A percentile compares a stretch with the other conserved stretches of the same genome.
These are phyloP conservation scores for Metarhizium anisopliae DNA, from an alignment of 2,329 filamentous ascomycete genomes.

Conservation along the genomic window DNA sequence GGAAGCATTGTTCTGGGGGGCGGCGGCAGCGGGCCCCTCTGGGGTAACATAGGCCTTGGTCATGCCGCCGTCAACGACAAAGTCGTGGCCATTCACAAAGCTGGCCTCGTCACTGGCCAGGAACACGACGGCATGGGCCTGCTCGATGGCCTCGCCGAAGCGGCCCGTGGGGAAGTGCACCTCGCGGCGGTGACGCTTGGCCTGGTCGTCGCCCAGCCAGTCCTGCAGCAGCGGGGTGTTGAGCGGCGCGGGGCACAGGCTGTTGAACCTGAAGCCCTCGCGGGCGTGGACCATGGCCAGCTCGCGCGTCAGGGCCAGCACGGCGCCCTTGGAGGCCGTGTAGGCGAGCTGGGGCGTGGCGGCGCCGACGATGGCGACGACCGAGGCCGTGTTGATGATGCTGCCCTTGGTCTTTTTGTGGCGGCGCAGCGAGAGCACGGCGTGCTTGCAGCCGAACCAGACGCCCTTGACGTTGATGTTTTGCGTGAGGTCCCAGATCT, in stretches of 20 bases:
- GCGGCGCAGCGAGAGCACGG: slow-evolving; percentile 69
- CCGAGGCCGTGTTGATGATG: slow-evolving; percentile 87
- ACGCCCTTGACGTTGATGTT: slow-evolving; percentile 96
- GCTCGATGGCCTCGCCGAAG: slow-evolving; percentile 90
- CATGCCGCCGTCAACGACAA: slow-evolving; percentile 94
- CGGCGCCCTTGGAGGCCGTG: slow-evolving; percentile 88
- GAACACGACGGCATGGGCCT: slow-evolving; percentile 83
- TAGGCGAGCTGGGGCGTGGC: slow-evolving; percentile 88
- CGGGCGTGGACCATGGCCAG: slow-evolving; percentile 86
- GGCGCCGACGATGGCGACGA: slow-evolving; percentile 78
- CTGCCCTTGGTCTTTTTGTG: slow-evolving; percentile 71
- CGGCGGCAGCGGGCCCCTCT: slow-evolving; percentile 45
- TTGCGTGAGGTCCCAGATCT: slow-evolving; percentile 90
- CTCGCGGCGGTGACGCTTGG: slow-evolving; percentile 74
- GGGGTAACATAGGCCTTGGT: slow-evolving; percentile 78
- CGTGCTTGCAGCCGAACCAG: slow-evolving; percentile 94
- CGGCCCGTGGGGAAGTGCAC: slow-evolving; percentile 82
- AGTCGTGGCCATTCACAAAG: slow-evolving; percentile 86
- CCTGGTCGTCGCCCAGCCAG: slow-evolving; percentile 80
- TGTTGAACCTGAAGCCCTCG: slow-evolving; percentile 84
- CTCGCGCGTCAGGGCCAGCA: slow-evolving; percentile 82
- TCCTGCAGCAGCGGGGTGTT: slow-evolving; percentile 90
- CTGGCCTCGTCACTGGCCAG: slow-evolving; percentile 79
- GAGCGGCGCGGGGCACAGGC: slow-evolving; percentile 79
- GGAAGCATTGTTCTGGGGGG: slow-evolving; percentile 52